Evolutionary conservation across 192 early-diverging fungal genomes (phyloP).

Genomic region (Coemansia sp.): DNA sequence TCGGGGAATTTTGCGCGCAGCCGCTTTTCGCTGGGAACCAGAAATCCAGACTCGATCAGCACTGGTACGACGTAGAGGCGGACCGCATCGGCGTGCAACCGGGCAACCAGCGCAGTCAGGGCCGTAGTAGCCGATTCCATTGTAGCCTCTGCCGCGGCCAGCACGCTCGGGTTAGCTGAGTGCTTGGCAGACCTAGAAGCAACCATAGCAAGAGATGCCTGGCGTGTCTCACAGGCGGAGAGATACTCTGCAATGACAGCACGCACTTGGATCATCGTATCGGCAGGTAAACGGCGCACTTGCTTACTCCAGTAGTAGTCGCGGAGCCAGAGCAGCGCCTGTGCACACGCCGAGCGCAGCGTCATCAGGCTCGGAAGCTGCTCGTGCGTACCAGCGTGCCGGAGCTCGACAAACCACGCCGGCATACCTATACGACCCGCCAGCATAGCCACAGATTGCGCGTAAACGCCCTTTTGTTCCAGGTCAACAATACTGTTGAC

Average conservation of each 20-base stretch:
- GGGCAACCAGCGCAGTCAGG: slow-evolving; percentile 45
- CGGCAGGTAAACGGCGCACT: slow-evolving; percentile 32
- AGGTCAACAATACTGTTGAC: slow-evolving; percentile 68
- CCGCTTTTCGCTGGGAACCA: slow-evolving; percentile 63
- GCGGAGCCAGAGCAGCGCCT: slow-evolving; percentile 63
- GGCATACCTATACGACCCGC: slow-evolving; percentile 62
- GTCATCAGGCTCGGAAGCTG: slow-evolving; percentile 61
- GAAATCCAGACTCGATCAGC: slow-evolving; percentile 58
- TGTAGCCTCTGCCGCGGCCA: not conserved
- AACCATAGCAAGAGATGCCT: not conserved
- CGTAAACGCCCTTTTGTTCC: slow-evolving; percentile 59
- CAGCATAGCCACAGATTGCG: slow-evolving; percentile 57
- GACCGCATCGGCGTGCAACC: slow-evolving; percentile 51
- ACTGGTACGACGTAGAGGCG: slow-evolving; percentile 56
- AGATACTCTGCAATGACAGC: slow-evolving; percentile 31
- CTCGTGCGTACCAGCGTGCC: slow-evolving; percentile 70
- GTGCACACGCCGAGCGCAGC: slow-evolving; percentile 55
- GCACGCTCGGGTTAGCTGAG: not conserved
- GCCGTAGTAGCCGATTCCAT: slow-evolving; percentile 19
- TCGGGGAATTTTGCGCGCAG: slow-evolving; percentile 46
- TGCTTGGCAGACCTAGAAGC: slow-evolving; percentile 2
- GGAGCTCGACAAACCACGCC: slow-evolving; percentile 69
- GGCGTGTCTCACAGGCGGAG: slow-evolving; percentile 8
- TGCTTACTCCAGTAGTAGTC: slow-evolving; percentile 61
- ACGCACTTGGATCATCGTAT: slow-evolving; percentile 36